Evolutionary conservation across 2,329 filamentous ascomycete genomes (phyloP), one percentile per base, ranked within the genome.

Genomic region (Talaromyces sp.): DNA sequence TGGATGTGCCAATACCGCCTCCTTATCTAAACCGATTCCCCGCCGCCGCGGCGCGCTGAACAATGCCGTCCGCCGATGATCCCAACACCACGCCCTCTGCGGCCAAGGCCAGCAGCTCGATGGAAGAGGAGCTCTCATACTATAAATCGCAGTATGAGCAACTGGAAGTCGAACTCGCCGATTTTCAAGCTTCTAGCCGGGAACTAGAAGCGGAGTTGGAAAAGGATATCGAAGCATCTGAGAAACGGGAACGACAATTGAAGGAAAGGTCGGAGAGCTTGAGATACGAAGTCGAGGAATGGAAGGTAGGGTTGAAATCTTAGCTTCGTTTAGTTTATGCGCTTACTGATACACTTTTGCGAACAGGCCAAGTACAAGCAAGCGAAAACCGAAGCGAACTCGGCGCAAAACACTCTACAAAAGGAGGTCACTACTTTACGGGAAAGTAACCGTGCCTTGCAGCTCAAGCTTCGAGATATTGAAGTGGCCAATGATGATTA

Each of bases 401-500:
- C 86, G 57, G 92, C 91, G 60, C 95, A 98, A 72, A 93, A 89
- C 71, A 81, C 83, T 4, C 84, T 99, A 58, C 93, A 99, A 77
- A 98, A 97, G 77, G 95, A 99, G 76, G 93, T 99, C 70, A 99
- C 95, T 7, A 89, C 85, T 9, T 83, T 99, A 69, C 89, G 95
- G 71, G 93, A 99, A 67, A 76, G 87, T 55, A 96, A 92, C 75
- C 84, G 95, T 66, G 88, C 88, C 3, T 78, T 97, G 64, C 90
- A 95, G 70, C 81, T 96, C 65, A 91, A 85, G 76, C 81, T 99
- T 62, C 88, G 95, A 67, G 95, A 99, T 75, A 96, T 93, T 69
- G 95, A 99, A 77, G 95, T 99, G 60, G 92, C 91, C 73, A 99
- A 98, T 78, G 95, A 99, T 81, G 95, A 99, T 76, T 97, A 93